Base-by-base conservation (phyloP, 306 rosid species). In the Pachyrhizus erosus region DNA sequence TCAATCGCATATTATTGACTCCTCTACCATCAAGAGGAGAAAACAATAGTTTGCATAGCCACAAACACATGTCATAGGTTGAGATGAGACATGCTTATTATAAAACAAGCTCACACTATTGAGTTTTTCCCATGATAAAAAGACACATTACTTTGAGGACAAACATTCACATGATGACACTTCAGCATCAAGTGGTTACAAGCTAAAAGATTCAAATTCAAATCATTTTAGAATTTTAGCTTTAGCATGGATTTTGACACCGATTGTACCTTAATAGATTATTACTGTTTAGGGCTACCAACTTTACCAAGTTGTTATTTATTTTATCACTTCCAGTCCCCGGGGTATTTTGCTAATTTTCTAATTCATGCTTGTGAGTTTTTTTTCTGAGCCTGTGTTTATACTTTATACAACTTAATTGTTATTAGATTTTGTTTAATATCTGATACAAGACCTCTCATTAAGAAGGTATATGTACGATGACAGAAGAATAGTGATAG, bases 1-100 rank as follows among this genome's bases (percentile, higher is more conserved):
- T 69, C 69, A n/a, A 54, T 64, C 57, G 24, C 76, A 39, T 21
- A 39, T n/a, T 79, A 39, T 65, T 54, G 29, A 21, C 33, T 21
- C 54, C 39, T 18, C 37, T 62, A 52, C 54, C 75, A 78, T 67
- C 55, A 48, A 77, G 67, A 51, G 66, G 27, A 51, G 66, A 67
- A 76, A 67, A 10, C 20, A 4, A 23, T 37, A 34, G 45, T 55
- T 52, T 52, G 39, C 55, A 49, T n/a, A 6, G 70, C 33, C 81
- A 43, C 61, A 77, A 26, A 31, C 15, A 18, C 57, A 43, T 74
- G 29, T 33, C 15, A 43, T 60, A 39, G n/a, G 45, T 60, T 27
- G 10, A 14, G 24, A 11, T 76, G 1, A 76, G 42, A n/a, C 26
- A 43, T 26, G 10, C 37, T 29, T 33, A 68, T 52, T 68, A 73